phyloP scores from a whole-genome alignment of 2,329 filamentous ascomycete genomes.

The Laburnicola sp. region DNA sequence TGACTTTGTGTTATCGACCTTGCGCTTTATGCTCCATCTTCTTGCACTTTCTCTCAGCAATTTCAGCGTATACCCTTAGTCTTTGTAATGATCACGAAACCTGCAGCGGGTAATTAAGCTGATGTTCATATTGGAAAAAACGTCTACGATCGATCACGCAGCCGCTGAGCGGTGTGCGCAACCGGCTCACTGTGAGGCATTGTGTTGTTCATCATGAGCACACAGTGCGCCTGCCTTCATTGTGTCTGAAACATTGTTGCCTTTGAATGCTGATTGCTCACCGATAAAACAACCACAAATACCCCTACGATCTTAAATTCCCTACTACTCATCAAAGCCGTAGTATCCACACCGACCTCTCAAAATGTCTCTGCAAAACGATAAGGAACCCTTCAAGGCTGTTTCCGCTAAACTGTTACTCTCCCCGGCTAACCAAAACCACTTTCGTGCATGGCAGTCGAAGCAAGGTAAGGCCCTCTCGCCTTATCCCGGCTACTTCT shows the following conservation, averaged over 20 bases:
- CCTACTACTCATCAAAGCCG: too few species aligned
- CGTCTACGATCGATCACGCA: neutral
- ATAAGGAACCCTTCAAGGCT: neutral
- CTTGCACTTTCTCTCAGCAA: neutral
- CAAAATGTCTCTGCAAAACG: neutral
- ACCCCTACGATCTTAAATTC: too few species aligned
- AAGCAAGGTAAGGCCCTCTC: neutral
- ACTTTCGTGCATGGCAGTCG: neutral
- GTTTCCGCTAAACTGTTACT: neutral
- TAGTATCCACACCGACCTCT: neutral
- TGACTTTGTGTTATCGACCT: neutral
- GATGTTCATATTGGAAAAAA: too few species aligned
- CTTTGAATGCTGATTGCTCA: too few species aligned
- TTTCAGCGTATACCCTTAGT: conserved; percentile 2
- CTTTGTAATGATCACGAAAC: neutral
- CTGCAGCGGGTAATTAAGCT: neutral
- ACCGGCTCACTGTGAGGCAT: too few species aligned
- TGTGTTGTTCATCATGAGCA: too few species aligned
- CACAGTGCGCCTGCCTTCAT: too few species aligned
- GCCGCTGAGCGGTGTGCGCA: neutral
- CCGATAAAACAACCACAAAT: too few species aligned
- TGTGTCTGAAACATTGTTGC: too few species aligned
- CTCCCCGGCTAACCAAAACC: too few species aligned
- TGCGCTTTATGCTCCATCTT: neutral
- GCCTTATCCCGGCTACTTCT: neutral